A percentile compares a stretch with the other conserved stretches of the same genome.
phyloP scores from a whole-genome alignment of 345 rosid species.

The Eucalyptus shirleyi region DNA sequence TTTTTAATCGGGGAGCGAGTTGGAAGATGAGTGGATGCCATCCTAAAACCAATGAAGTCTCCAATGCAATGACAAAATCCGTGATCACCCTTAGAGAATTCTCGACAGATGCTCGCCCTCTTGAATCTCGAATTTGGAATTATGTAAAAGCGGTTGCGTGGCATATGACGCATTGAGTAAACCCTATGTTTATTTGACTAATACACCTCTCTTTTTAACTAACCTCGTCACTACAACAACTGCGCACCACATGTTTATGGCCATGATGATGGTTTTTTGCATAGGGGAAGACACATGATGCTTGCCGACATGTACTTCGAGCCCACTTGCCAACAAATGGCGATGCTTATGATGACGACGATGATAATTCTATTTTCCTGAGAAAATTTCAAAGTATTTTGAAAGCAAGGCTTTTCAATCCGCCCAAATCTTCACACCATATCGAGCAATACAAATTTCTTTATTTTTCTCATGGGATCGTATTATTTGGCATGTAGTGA shows the following conservation, averaged over 20 bases:
- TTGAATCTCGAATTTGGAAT: neutral
- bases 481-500: neutral
- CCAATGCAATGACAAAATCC: neutral
- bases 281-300: neutral
- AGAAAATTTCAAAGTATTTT: neutral
- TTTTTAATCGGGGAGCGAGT: neutral
- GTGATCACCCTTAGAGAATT: neutral
- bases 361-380: neutral
- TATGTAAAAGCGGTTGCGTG: neutral
- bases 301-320: neutral
- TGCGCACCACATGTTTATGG: neutral
- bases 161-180: neutral
- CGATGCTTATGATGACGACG: neutral
- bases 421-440: neutral
- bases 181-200: neutral
- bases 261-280: neutral
- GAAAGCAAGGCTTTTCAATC: neutral
- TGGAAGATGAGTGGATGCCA: neutral
- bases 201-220: neutral
- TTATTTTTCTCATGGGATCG: neutral
- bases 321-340: neutral
- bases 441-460: neutral
- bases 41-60: neutral
- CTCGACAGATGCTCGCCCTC: neutral
- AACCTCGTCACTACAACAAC: neutral